Conservation (phyloP, 345 rosid species). For the Hypericum perforatum region DNA sequence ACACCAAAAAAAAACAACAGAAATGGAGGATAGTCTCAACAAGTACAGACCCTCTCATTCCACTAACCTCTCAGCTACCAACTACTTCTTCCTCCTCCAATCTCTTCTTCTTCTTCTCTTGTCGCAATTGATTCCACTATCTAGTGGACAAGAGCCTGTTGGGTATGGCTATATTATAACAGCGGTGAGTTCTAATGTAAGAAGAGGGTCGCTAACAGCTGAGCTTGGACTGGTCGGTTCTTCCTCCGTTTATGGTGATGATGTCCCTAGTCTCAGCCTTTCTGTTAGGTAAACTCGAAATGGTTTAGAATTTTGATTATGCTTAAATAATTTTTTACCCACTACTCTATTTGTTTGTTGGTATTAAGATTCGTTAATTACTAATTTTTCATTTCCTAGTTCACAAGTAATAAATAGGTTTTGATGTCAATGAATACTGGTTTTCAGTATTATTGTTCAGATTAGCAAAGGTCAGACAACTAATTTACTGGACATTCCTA, state of each 20-base stretch:
- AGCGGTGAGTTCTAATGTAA: constrained; percentile 26
- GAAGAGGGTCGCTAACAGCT: constrained; percentile 6
- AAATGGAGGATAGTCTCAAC: background rate
- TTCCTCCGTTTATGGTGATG: constrained; percentile 7
- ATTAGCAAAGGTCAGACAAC: no score
- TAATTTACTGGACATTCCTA: no score
- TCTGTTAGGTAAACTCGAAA: constrained; percentile 5
- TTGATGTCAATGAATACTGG: no score
- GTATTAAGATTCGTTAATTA: no score
- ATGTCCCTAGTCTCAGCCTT: constrained; percentile 9
- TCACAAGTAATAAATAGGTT: no score
- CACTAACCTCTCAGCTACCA: background rate
- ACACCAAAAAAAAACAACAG: no score
- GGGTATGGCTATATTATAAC: constrained; percentile 44
- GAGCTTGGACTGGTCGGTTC: constrained; percentile 11
- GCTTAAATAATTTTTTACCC: no score
- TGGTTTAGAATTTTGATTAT: no score
- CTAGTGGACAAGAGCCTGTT: constrained; percentile 10
- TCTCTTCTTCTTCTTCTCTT: no score
- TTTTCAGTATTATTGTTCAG: no score
- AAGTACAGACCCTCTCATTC: background rate
- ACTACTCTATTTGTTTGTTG: no score
- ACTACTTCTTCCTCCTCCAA: background rate
- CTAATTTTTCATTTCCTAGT: no score
- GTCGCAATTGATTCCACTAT: background rate